Conservation (phyloP, 192 early-diverging fungal genomes). For the Lobosporangium transversale region DNA sequence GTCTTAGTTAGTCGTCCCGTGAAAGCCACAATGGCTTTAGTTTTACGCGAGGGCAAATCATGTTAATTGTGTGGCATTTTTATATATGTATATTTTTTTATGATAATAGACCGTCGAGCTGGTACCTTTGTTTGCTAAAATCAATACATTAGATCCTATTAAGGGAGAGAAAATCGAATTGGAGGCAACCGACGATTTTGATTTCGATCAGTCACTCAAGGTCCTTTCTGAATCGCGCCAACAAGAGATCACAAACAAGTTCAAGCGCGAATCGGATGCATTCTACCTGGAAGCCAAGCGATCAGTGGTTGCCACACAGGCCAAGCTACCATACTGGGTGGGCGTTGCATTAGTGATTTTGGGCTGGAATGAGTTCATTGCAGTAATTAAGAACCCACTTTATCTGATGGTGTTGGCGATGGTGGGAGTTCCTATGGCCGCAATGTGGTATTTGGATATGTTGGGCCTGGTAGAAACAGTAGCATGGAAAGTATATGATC, state of each 20-base stretch:
- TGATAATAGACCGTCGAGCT: slow-evolving; percentile 64
- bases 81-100: not conserved
- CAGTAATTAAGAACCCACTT: slow-evolving; percentile 85
- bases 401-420: slow-evolving; percentile 77
- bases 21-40: too few relatives aligned
- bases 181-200: slow-evolving; percentile 61
- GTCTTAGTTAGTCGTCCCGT: too few relatives aligned
- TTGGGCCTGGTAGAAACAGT: slow-evolving; percentile 69
- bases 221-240: slow-evolving; percentile 69
- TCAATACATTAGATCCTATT: slow-evolving; percentile 63
- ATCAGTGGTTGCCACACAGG: slow-evolving; percentile 87
- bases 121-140: slow-evolving; percentile 75
- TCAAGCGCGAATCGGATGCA: slow-evolving; percentile 90
- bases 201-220: slow-evolving; percentile 67
- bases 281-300: slow-evolving; percentile 97
- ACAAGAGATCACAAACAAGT: slow-evolving; percentile 79
- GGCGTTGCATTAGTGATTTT: slow-evolving; percentile 76
- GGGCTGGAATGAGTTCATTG: slow-evolving; percentile 97
- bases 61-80: too few relatives aligned
- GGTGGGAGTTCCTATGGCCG: slow-evolving; percentile 64
- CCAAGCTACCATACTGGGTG: slow-evolving; percentile 89
- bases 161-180: slow-evolving; percentile 50
- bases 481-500: slow-evolving; percentile 46
- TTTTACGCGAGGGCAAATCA: too few relatives aligned
- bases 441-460: slow-evolving; percentile 73